These are phyloP conservation scores for Hypoxylon sp. DNA, from an alignment of 2,329 filamentous ascomycete species.

Conservation along the genomic window DNA sequence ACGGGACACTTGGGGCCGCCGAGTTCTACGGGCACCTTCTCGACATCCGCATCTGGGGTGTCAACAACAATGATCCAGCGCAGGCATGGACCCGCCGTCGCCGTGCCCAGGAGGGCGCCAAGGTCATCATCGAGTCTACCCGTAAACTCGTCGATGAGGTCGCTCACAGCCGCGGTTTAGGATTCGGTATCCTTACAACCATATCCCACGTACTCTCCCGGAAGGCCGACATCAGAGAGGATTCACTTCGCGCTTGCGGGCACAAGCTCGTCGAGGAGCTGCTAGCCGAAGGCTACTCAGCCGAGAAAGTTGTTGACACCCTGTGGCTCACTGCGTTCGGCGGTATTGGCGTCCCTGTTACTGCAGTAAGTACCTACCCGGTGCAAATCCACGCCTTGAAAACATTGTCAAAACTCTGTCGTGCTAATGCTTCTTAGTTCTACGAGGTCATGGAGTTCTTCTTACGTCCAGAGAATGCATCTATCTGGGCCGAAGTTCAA, in stretches of 20 bases:
- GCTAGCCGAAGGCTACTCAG: constrained; percentile 53
- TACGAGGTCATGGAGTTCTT: constrained; percentile 62
- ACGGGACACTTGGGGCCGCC: constrained; percentile 60
- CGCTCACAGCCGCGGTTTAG: constrained; percentile 52
- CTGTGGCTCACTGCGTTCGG: constrained; percentile 61
- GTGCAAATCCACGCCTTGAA: background rate
- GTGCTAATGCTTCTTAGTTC: constrained; percentile 55
- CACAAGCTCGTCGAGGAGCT: constrained; percentile 58
- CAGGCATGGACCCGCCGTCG: constrained; percentile 64
- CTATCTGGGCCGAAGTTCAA: constrained; percentile 62
- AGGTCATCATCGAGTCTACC: constrained; percentile 58
- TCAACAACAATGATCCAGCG: constrained; percentile 64
- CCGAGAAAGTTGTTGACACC: constrained; percentile 56
- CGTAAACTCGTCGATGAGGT: constrained; percentile 59
- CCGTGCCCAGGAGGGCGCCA: constrained; percentile 59
- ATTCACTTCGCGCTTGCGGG: constrained; percentile 59
- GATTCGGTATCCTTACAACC: constrained; percentile 46
- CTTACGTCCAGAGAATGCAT: constrained; percentile 58
- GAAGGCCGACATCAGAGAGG: constrained; percentile 53
- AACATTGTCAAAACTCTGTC: background rate
- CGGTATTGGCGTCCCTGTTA: constrained; percentile 59
- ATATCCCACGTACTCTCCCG: constrained; percentile 52
- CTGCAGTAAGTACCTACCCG: constrained; percentile 53
- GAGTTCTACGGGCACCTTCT: constrained; percentile 62
- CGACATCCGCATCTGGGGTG: constrained; percentile 63